A percentile compares a stretch with the other conserved stretches of the same genome.
Evolutionary conservation across 768 basidiomycete species (phyloP).

Genomic region (Hydnum rufescens): DNA sequence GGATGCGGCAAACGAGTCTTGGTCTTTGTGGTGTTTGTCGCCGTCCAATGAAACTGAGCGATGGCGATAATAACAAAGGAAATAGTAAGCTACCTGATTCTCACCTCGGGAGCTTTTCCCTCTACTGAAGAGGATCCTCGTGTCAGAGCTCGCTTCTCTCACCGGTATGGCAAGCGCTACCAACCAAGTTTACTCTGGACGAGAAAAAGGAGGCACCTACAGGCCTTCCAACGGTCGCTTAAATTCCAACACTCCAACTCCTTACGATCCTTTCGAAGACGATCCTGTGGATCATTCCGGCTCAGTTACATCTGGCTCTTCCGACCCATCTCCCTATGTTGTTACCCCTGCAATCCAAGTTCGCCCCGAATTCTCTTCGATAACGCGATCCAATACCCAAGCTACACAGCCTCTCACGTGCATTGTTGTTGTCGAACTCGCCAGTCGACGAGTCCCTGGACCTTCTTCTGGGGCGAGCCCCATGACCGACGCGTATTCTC

Average conservation of each 20-base stretch:
- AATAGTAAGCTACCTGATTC: conserved; percentile 43
- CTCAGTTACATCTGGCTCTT: conserved; percentile 32
- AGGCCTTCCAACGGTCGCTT: conserved; percentile 2
- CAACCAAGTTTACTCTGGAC: conserved; percentile 33
- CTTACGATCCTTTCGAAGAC: conserved; percentile 62
- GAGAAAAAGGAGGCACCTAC: background rate
- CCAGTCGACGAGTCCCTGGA: conserved; percentile 35
- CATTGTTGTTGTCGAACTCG: conserved; percentile 82
- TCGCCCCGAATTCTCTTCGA: conserved; percentile 72
- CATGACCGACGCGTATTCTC: background rate
- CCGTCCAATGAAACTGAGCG: conserved; percentile 88
- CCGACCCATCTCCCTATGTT: conserved; percentile 29
- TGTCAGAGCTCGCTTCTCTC: conserved; percentile 73
- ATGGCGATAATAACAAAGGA: conserved; percentile 65
- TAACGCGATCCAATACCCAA: conserved; percentile 42
- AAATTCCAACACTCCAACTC: conserved; percentile 11
- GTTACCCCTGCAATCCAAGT: conserved; percentile 88
- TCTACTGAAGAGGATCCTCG: conserved; percentile 8
- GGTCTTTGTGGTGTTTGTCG: conserved; percentile 96
- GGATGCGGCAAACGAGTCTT: conserved; percentile 53
- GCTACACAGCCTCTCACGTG: conserved; percentile 76
- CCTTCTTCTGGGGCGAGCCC: background rate
- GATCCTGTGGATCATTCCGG: conserved; percentile 52
- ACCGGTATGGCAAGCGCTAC: conserved; percentile 43
- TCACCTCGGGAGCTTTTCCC: background rate